Percentiles rank a stretch among this genome's conserved stretches.
These are phyloP conservation scores for Neurospora sp. DNA, from an alignment of 495 filamentous ascomycete genomes.

Conservation along the genomic window DNA sequence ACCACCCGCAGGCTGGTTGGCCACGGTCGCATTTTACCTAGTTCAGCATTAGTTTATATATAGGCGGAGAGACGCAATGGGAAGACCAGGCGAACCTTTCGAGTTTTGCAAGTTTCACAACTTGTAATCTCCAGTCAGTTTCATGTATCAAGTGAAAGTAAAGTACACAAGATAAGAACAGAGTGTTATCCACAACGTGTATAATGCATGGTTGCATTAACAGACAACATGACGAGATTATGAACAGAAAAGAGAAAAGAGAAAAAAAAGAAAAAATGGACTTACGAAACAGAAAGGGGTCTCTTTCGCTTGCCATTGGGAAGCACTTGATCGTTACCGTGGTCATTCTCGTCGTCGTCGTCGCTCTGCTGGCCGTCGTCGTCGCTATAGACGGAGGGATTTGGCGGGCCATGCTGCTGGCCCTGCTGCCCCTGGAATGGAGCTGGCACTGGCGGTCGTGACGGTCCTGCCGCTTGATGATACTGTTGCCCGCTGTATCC, in stretches of 20 bases:
- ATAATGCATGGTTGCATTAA: neutral
- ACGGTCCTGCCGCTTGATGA: constrained; percentile 3
- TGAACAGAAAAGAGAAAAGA: neutral
- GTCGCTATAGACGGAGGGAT: constrained; percentile 13
- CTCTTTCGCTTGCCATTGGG: constrained; percentile 42
- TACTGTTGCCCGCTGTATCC: constrained; percentile 10
- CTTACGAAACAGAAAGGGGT: constrained; percentile 50
- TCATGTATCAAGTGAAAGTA: neutral
- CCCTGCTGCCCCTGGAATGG: constrained; percentile 5
- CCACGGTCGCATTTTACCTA: constrained; percentile 73
- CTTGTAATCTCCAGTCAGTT: neutral
- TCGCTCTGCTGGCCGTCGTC: constrained; percentile 28
- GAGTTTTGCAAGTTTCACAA: neutral
- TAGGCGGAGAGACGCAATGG: neutral
- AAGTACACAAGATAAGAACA: neutral
- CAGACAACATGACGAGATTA: neutral
- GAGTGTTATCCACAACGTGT: neutral
- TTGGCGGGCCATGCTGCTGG: constrained; percentile 5
- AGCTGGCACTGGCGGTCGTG: neutral
- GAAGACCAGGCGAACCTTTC: neutral
- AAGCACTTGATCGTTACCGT: constrained; percentile 29
- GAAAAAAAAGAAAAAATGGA: neutral
- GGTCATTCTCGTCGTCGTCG: constrained; percentile 31
- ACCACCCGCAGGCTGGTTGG: constrained; percentile 85
- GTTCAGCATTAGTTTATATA: neutral